phyloP scores from a whole-genome alignment of 768 basidiomycete genomes.

The Leccinellum albellum region DNA sequence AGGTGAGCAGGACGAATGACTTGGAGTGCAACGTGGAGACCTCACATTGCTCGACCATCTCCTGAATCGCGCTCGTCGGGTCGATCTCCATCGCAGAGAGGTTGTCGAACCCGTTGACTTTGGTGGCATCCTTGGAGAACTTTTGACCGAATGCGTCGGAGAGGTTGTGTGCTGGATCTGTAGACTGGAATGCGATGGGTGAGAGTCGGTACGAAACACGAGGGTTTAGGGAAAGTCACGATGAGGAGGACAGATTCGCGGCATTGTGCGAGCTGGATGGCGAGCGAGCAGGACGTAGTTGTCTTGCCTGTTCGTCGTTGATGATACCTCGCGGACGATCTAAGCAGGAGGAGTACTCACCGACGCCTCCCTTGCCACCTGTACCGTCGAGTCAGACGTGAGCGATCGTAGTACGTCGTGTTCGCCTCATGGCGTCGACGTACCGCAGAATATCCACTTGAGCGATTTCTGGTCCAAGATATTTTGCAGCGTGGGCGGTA shows the following conservation, averaged over 20 bases:
- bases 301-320: conserved; percentile 72
- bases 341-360: conserved; percentile 44
- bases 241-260: conserved; percentile 97
- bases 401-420: conserved; percentile 12
- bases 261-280: conserved; percentile 88
- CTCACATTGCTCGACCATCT: conserved; percentile 96
- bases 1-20: background rate
- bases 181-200: conserved; percentile 56
- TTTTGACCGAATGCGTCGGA: conserved; percentile 99
- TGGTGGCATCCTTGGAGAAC: conserved; percentile 98
- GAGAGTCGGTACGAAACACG: too few species aligned
- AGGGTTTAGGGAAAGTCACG: conserved; percentile 55
- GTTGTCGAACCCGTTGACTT: conserved; percentile 96
- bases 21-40: conserved; percentile 15
- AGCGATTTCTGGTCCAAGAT: conserved; percentile 87
- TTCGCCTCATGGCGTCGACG: conserved; percentile 35
- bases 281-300: conserved; percentile 94
- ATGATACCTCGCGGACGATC: background rate
- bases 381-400: conserved; percentile 6
- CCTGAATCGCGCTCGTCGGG: conserved; percentile 94
- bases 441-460: conserved; percentile 99
- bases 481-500: conserved; percentile 89
- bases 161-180: conserved; percentile 99
- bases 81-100: conserved; percentile 99
- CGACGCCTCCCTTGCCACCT: conserved; percentile 99